Evolutionary conservation across 352 stramenopile species (phyloP).

Genomic region (Pythium volutum): DNA sequence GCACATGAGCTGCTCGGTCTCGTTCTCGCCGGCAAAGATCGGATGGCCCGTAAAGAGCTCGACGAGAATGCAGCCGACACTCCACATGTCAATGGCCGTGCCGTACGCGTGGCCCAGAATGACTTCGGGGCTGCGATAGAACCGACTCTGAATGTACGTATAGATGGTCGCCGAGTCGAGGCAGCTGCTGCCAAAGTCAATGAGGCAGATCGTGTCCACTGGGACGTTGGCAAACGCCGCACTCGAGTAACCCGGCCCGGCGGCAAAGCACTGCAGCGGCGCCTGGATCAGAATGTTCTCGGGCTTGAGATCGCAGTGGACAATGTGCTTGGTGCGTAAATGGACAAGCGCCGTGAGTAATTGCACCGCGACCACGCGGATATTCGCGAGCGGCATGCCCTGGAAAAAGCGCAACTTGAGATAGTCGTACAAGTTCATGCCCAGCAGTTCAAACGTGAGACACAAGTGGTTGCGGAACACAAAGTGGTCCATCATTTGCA

Average conservation of each 20-base stretch:
- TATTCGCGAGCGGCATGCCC: slow-evolving; percentile 87
- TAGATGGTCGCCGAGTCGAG: slow-evolving; percentile 84
- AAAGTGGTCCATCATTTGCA: slow-evolving; percentile 93
- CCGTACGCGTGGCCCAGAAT: slow-evolving; percentile 91
- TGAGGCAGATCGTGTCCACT: slow-evolving; percentile 67
- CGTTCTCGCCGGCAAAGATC: slow-evolving; percentile 84
- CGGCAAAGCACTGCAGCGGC: slow-evolving; percentile 53
- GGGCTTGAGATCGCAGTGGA: slow-evolving; percentile 98
- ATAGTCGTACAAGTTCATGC: slow-evolving; percentile 96
- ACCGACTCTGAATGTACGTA: slow-evolving; percentile 97
- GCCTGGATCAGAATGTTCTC: slow-evolving; percentile 92
- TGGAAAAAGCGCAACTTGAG: slow-evolving; percentile 95
- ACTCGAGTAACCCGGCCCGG: slow-evolving; percentile 55
- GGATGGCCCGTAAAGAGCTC: slow-evolving; percentile 80
- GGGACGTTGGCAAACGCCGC: slow-evolving; percentile 60
- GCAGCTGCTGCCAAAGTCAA: slow-evolving; percentile 98
- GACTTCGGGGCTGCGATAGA: slow-evolving; percentile 97
- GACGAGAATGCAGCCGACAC: slow-evolving; percentile 81
- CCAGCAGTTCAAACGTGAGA: slow-evolving; percentile 96
- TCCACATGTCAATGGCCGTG: slow-evolving; percentile 89
- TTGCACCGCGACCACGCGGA: slow-evolving; percentile 89
- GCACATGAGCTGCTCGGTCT: slow-evolving; percentile 80
- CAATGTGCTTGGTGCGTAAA: slow-evolving; percentile 78
- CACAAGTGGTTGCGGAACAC: slow-evolving; percentile 94
- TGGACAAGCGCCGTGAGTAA: slow-evolving; percentile 79